Evolutionary conservation across 176 grass and related monocot genomes (phyloP).

Genomic region (Carex pumila): DNA sequence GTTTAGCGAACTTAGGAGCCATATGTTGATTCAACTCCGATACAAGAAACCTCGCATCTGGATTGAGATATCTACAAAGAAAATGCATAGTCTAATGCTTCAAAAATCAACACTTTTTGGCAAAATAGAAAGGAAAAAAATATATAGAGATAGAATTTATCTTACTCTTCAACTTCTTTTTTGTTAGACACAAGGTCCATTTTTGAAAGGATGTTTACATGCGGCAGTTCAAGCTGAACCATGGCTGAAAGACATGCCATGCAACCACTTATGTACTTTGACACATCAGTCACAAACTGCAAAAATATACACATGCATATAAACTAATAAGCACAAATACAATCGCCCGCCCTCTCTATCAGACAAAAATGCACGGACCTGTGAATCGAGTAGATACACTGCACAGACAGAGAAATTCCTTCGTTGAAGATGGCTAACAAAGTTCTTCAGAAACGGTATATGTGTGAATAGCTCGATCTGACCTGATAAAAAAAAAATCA

Average conservation of each 20-base stretch:
- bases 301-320: constrained; percentile 21
- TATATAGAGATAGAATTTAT: neutral
- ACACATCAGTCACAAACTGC: constrained; percentile 89
- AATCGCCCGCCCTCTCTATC: neutral
- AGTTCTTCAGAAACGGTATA: constrained; percentile 83
- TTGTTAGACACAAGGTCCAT: constrained; percentile 90
- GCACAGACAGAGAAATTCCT: constrained; percentile 84
- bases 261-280: constrained; percentile 96
- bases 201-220: constrained; percentile 96
- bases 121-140: constrained; percentile 2
- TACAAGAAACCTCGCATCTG: constrained; percentile 66
- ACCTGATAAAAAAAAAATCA: constrained; percentile 50
- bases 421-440: constrained; percentile 75
- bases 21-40: constrained; percentile 89
- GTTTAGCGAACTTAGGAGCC: constrained; percentile 76
- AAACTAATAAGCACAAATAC: neutral
- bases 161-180: constrained; percentile 86
- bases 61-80: constrained; percentile 65
- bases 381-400: constrained; percentile 93
- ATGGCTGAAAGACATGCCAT: constrained; percentile 96
- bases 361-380: constrained; percentile 37
- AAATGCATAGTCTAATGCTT: neutral
- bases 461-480: constrained; percentile 98
- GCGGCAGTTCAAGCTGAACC: constrained; percentile 97
- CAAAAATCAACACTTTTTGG: neutral